Evolutionary conservation across 2,329 filamentous ascomycete species (phyloP).

Genomic region (Sclerotinia borealis): DNA sequence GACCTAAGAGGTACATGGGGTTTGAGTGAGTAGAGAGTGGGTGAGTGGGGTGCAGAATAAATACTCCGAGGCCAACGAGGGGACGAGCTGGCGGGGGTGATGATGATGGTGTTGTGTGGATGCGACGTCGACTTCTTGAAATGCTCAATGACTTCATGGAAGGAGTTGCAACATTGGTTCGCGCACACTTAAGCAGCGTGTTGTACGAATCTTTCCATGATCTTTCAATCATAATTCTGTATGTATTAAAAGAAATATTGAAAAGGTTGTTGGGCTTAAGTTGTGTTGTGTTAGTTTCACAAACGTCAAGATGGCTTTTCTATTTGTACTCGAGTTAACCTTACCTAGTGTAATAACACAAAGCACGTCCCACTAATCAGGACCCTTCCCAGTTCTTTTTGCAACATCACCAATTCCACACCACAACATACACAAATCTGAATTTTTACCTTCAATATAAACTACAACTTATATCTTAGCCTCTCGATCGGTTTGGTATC

Average conservation of each 20-base stretch:
- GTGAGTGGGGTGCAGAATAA: conserved; percentile 15
- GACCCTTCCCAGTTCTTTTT: no score
- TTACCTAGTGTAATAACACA: no score
- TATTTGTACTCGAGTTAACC: no score
- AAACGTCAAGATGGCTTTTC: no score
- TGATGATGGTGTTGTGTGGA: neutral
- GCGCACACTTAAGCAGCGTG: neutral
- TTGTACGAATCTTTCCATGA: neutral
- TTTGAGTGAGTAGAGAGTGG: conserved; percentile 12
- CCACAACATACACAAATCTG: neutral
- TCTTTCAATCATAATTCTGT: neutral
- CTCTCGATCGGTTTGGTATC: neutral
- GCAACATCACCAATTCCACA: no score
- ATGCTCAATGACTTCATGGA: neutral
- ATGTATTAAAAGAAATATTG: neutral
- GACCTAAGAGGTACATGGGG: conserved; percentile 19
- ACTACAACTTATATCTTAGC: neutral
- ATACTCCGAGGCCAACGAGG: conserved; percentile 20
- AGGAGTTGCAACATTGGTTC: neutral
- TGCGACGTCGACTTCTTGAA: neutral
- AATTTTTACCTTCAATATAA: neutral
- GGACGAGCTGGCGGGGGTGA: neutral
- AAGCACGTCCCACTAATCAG: neutral
- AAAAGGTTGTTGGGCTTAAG: neutral
- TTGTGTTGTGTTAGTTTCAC: neutral